Percentiles rank a stretch among this genome's conserved stretches.
These are phyloP conservation scores for Zygnema circumcarinatum DNA, from an alignment of 139 green algal genomes.

Conservation along the genomic window DNA sequence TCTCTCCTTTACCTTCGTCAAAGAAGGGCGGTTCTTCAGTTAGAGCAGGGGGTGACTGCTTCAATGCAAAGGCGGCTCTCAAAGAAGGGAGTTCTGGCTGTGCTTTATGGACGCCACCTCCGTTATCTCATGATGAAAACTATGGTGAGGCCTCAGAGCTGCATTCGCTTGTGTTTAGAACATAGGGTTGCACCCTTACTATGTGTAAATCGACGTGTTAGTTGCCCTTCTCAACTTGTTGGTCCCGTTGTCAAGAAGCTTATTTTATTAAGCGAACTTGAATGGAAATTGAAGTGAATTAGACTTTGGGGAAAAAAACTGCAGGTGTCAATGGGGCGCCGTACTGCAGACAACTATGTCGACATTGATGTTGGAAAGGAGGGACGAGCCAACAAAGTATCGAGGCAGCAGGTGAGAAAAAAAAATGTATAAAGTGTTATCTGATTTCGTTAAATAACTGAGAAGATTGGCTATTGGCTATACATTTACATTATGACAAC, in stretches of 20 bases:
- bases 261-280: too few species aligned
- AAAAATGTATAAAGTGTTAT: slow-evolving; percentile 9
- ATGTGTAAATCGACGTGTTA: neutral
- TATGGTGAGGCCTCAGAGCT: slow-evolving; percentile 39
- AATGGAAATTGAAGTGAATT: too few species aligned
- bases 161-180: neutral
- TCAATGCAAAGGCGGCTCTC: slow-evolving; percentile 12
- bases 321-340: slow-evolving; percentile 53
- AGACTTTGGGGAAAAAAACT: too few species aligned
- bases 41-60: slow-evolving; percentile 45
- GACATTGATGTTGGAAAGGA: slow-evolving; percentile 50
- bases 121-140: slow-evolving; percentile 46
- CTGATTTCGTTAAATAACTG: neutral
- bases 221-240: too few species aligned
- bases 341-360: slow-evolving; percentile 39
- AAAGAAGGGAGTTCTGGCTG: slow-evolving; percentile 28
- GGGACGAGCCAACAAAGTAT: slow-evolving; percentile 50
- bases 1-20: slow-evolving; percentile 24
- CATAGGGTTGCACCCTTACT: neutral
- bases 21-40: slow-evolving; percentile 13
- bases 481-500: neutral
- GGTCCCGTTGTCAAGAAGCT: too few species aligned
- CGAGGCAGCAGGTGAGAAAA: slow-evolving; percentile 45
- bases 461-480: neutral
- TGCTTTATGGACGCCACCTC: slow-evolving; percentile 48